phyloP scores from a whole-genome alignment of 2,329 filamentous ascomycete species.

The Lomentospora prolificans region DNA sequence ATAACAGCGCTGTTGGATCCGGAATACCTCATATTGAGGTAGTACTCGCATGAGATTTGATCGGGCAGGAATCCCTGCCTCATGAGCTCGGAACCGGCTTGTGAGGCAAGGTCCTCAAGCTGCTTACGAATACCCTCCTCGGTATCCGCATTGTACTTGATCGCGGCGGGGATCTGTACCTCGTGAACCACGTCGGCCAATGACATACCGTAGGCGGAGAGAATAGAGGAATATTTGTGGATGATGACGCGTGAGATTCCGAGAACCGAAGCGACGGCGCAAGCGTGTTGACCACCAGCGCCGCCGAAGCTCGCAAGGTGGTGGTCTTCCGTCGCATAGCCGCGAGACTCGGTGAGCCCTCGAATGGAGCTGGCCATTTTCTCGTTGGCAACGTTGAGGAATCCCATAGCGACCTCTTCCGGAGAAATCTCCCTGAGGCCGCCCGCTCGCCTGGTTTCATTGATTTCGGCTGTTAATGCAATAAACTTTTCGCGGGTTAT shows the following conservation, averaged over 20 bases:
- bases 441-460: slow-evolving; percentile 18
- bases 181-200: slow-evolving; percentile 35
- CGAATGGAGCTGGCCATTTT: slow-evolving; percentile 26
- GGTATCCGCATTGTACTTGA: slow-evolving; percentile 13
- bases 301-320: slow-evolving; percentile 26
- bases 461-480: slow-evolving; percentile 31
- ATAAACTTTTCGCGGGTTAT: slow-evolving; percentile 28
- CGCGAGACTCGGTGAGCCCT: slow-evolving; percentile 24
- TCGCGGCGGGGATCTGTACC: slow-evolving; percentile 24
- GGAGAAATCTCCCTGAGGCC: slow-evolving; percentile 19
- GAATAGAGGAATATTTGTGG: slow-evolving; percentile 33
- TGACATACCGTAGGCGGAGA: slow-evolving; percentile 37
- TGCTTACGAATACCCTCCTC: slow-evolving; percentile 13
- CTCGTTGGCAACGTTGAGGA: slow-evolving; percentile 26
- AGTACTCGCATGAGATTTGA: slow-evolving; percentile 31
- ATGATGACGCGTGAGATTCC: slow-evolving; percentile 32
- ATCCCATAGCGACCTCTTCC: slow-evolving; percentile 26
- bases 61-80: slow-evolving; percentile 29
- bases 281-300: slow-evolving; percentile 25
- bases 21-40: slow-evolving; percentile 32
- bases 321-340: slow-evolving; percentile 24
- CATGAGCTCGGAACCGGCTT: slow-evolving; percentile 4
- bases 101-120: slow-evolving; percentile 29
- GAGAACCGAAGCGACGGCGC: slow-evolving; percentile 30
- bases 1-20: slow-evolving; percentile 21